Conservation (phyloP, 2,329 filamentous ascomycete genomes). For the Fusarium sp. region DNA sequence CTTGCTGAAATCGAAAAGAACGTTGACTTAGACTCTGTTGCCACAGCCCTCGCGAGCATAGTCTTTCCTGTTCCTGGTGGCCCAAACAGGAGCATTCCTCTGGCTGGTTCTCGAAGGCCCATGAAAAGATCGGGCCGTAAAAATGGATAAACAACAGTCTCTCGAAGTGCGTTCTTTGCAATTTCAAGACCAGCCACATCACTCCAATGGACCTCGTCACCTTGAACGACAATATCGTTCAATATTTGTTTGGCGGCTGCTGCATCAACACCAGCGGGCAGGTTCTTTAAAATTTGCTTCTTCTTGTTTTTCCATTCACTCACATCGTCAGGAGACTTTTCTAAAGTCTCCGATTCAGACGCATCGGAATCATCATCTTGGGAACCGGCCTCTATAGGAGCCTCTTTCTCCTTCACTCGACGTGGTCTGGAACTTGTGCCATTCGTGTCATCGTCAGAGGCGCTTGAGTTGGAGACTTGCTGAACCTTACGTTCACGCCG, state of each 20-base stretch:
- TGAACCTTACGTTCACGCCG: slow-evolving; percentile 32
- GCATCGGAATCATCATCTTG: slow-evolving; percentile 59
- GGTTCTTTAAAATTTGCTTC: slow-evolving; percentile 73
- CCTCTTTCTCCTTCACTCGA: slow-evolving; percentile 45
- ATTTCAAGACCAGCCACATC: slow-evolving; percentile 91
- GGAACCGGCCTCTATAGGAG: slow-evolving; percentile 52
- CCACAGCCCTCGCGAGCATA: slow-evolving; percentile 91
- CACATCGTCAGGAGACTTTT: slow-evolving; percentile 52
- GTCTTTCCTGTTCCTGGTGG: slow-evolving; percentile 99
- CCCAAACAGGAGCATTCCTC: slow-evolving; percentile 95
- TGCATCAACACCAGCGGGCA: slow-evolving; percentile 85
- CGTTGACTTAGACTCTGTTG: slow-evolving; percentile 91
- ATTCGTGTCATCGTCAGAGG: slow-evolving; percentile 39
- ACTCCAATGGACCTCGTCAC: slow-evolving; percentile 93
- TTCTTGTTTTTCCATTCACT: slow-evolving; percentile 70
- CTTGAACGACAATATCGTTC: slow-evolving; percentile 94
- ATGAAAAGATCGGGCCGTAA: slow-evolving; percentile 94
- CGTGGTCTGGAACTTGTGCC: slow-evolving; percentile 39
- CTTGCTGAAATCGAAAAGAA: slow-evolving; percentile 98
- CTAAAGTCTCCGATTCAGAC: slow-evolving; percentile 46
- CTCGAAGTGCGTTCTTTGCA: slow-evolving; percentile 91
- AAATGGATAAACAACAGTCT: slow-evolving; percentile 97
- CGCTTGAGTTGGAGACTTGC: slow-evolving; percentile 39
- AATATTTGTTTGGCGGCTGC: slow-evolving; percentile 88
- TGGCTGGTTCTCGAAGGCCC: slow-evolving; percentile 90